Conservation (phyloP, 2,329 filamentous ascomycete species). For the Colletotrichum sojae region DNA sequence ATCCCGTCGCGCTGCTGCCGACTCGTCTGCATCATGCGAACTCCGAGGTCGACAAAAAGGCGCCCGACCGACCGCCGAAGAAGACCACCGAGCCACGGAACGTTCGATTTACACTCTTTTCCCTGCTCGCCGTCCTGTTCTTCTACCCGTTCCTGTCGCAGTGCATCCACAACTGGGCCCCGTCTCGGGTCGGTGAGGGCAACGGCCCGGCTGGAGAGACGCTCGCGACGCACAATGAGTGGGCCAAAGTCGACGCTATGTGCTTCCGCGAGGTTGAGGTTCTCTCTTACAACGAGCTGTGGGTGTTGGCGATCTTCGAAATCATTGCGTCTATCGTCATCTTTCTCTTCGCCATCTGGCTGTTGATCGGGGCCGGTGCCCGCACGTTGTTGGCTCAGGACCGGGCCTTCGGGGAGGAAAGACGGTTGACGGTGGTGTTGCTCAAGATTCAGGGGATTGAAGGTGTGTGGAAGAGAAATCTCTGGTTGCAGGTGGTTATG, state of each 20-base stretch:
- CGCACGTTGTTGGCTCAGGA: conserved; percentile 6
- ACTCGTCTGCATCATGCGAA: neutral
- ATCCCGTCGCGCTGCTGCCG: conserved; percentile 39
- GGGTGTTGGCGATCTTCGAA: conserved; percentile 3
- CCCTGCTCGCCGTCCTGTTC: conserved; percentile 33
- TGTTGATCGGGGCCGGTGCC: neutral
- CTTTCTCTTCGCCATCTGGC: conserved; percentile 20
- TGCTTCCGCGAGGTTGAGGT: neutral
- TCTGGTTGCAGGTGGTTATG: neutral
- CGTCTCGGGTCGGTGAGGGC: conserved; percentile 36
- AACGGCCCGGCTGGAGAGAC: conserved; percentile 5
- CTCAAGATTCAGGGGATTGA: neutral
- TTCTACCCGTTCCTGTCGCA: conserved; percentile 46
- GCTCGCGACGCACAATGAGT: neutral
- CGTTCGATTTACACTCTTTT: conserved; percentile 7
- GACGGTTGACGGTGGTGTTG: neutral
- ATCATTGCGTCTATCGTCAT: conserved; percentile 4
- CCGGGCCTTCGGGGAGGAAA: neutral
- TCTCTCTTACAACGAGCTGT: neutral
- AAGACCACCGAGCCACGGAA: neutral
- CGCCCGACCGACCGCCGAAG: neutral
- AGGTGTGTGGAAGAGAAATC: neutral
- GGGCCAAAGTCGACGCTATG: neutral
- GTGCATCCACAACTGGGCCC: conserved; percentile 43
- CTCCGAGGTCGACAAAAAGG: neutral